phyloP scores from a whole-genome alignment of 208 protist genomes.

The Leishmania amazonensis region DNA sequence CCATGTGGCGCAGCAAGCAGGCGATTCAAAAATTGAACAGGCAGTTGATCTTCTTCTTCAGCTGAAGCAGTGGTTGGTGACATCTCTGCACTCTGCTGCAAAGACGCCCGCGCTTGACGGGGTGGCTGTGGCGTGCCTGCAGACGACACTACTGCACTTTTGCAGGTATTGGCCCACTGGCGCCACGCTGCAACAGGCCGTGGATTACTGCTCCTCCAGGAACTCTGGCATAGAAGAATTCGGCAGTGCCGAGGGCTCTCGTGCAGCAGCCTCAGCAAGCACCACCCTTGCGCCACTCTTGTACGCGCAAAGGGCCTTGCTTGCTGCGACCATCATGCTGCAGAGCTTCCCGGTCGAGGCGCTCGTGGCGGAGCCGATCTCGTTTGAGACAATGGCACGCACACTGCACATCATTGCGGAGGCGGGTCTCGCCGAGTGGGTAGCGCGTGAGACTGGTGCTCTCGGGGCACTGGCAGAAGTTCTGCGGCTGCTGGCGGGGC shows the following conservation, averaged over 20 bases:
- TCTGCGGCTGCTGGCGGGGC: conserved; percentile 32
- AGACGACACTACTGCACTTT: conserved; percentile 25
- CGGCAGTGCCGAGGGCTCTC: background rate
- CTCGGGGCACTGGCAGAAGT: conserved; percentile 50
- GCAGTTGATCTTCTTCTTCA: conserved; percentile 13
- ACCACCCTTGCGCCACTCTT: conserved; percentile 8
- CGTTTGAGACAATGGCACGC: conserved; percentile 13
- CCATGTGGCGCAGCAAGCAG: conserved; percentile 7
- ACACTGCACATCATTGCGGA: conserved; percentile 27
- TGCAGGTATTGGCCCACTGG: conserved; percentile 28
- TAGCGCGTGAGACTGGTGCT: conserved; percentile 41
- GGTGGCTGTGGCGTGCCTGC: conserved; percentile 15
- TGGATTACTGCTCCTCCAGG: conserved; percentile 10
- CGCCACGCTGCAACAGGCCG: conserved; percentile 16
- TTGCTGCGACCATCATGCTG: conserved; percentile 21
- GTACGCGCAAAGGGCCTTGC: conserved; percentile 27
- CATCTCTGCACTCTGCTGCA: background rate
- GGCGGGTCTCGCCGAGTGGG: conserved; percentile 32
- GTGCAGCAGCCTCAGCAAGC: background rate
- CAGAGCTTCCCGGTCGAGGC: conserved; percentile 17
- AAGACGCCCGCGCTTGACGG: background rate
- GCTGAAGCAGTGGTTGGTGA: conserved; percentile 18
- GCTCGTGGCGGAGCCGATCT: conserved; percentile 21
- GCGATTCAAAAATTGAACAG: conserved; percentile 12
- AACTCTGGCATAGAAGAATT: background rate